A percentile compares a stretch with the other conserved stretches of the same genome.
These are phyloP conservation scores for Mucor piriformis DNA, from an alignment of 371 early-diverging fungal genomes.

Conservation along the genomic window DNA sequence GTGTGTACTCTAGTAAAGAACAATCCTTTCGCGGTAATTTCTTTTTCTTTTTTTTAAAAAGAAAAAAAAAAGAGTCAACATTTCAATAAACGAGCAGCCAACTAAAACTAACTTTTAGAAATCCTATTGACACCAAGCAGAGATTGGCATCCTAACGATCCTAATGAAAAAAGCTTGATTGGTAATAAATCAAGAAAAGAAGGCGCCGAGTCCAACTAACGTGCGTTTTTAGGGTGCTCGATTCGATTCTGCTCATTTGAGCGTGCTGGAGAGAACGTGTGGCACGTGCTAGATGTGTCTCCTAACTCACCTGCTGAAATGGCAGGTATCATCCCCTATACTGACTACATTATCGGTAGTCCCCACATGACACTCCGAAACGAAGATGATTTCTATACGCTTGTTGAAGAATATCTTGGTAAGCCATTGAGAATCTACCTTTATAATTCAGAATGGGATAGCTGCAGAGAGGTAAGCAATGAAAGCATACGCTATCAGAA, in stretches of 20 bases:
- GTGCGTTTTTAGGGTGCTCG: conserved; percentile 58
- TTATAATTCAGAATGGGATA: conserved; percentile 69
- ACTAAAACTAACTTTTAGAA: conserved; percentile 43
- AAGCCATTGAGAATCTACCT: conserved; percentile 61
- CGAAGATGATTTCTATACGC: conserved; percentile 66
- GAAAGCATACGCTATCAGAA: background rate
- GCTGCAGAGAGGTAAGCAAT: conserved; percentile 59
- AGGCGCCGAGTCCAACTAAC: background rate
- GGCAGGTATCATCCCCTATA: conserved; percentile 65
- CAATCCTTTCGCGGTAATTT: conserved; percentile 60
- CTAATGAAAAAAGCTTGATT: conserved; percentile 48
- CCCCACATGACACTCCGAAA: conserved; percentile 54
- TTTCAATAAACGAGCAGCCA: background rate
- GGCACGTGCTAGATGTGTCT: conserved; percentile 72
- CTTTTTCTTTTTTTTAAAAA: background rate
- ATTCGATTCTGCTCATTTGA: conserved; percentile 77
- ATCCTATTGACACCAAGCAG: conserved; percentile 58
- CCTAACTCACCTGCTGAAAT: conserved; percentile 69
- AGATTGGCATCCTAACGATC: conserved; percentile 51
- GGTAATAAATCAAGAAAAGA: conserved; percentile 23
- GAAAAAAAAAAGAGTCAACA: background rate
- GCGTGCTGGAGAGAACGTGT: conserved; percentile 67
- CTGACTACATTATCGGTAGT: conserved; percentile 72
- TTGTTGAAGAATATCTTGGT: conserved; percentile 60
- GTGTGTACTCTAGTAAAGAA: conserved; percentile 73